A percentile compares a stretch with the other conserved stretches of the same genome.
Conservation (phyloP, 345 rosid species). For the Toxicodendron radicans region DNA sequence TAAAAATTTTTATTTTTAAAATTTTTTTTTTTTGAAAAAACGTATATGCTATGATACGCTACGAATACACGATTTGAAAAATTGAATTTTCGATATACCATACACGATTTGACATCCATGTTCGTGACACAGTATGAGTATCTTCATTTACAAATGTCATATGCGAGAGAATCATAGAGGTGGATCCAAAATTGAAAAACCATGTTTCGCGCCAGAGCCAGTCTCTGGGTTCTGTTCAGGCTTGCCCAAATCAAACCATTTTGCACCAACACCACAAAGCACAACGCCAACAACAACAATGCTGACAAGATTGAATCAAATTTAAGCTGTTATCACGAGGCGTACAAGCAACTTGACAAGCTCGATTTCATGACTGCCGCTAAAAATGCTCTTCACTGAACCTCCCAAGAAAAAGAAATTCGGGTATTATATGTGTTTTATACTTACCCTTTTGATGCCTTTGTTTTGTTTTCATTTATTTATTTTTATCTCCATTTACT, state of each 20-base stretch:
- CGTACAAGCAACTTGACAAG: constrained; percentile 63
- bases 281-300: constrained; percentile 25
- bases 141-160: background rate
- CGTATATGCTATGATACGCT: too few species aligned
- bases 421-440: constrained; percentile 50
- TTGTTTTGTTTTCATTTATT: background rate
- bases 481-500: background rate
- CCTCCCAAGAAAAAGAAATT: constrained; percentile 66
- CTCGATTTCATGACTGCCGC: constrained; percentile 80
- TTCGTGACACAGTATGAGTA: too few species aligned
- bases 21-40: too few species aligned
- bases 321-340: constrained; percentile 49
- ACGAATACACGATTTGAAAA: too few species aligned
- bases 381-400: constrained; percentile 69
- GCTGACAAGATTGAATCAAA: constrained; percentile 39
- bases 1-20: too few species aligned
- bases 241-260: constrained; percentile 23
- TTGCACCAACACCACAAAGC: constrained; percentile 27
- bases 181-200: constrained; percentile 18
- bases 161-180: background rate
- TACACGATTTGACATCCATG: too few species aligned
- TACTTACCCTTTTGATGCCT: background rate
- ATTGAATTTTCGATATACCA: too few species aligned
- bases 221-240: constrained; percentile 27
- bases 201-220: constrained; percentile 48